A percentile compares a stretch with the other conserved stretches of the same genome.
Evolutionary conservation across 768 basidiomycete genomes (phyloP).

Genomic region (Lactarius psammicola): DNA sequence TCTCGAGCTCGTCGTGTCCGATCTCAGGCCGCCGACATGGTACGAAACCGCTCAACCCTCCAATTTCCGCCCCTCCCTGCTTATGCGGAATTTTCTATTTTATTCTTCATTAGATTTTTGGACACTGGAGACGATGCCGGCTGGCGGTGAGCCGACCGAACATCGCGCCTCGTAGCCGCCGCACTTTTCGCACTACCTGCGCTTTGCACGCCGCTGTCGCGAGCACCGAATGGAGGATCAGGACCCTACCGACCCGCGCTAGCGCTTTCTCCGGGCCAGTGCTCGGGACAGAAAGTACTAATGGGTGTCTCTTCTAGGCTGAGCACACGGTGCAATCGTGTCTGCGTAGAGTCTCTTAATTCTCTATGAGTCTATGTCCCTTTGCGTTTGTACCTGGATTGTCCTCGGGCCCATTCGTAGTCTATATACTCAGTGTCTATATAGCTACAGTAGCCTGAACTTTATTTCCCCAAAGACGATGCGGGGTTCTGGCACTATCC

Average conservation of each 20-base stretch:
- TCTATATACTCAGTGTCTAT: background rate
- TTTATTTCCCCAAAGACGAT: too few relatives aligned
- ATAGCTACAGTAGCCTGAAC: background rate
- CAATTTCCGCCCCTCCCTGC: background rate
- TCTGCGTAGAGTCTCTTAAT: background rate
- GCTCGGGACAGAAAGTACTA: too few relatives aligned
- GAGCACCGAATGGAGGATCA: constrained; percentile 28
- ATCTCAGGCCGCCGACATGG: constrained; percentile 34
- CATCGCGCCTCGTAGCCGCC: constrained; percentile 30
- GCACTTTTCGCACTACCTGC: constrained; percentile 37
- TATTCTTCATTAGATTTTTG: constrained; percentile 29
- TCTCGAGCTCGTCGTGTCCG: too few relatives aligned
- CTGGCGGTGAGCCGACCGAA: constrained; percentile 20
- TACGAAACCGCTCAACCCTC: constrained; percentile 37
- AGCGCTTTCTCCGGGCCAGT: constrained; percentile 27
- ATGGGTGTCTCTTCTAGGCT: background rate
- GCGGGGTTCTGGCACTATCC: too few relatives aligned
- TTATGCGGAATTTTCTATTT: background rate
- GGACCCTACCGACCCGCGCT: constrained; percentile 32
- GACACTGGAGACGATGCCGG: constrained; percentile 36
- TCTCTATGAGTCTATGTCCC: too few relatives aligned
- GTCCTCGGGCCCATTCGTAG: background rate
- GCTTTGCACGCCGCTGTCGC: constrained; percentile 34
- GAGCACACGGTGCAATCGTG: background rate
- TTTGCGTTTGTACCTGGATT: background rate